phyloP scores from a whole-genome alignment of 495 filamentous ascomycete species.

The Neurospora sp. region DNA sequence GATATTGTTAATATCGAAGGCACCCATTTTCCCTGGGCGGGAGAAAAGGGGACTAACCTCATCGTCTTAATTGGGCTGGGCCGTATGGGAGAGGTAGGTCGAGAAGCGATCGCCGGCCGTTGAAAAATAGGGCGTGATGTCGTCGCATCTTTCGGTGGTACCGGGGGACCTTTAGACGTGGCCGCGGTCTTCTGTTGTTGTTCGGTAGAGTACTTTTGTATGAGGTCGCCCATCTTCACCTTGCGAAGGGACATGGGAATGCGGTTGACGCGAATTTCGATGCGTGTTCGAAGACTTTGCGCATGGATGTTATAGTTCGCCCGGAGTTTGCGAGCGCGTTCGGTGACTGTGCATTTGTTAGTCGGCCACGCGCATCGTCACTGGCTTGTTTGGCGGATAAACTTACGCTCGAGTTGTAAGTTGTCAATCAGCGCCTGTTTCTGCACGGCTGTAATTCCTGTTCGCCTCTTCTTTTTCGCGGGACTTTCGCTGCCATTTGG shows the following conservation, averaged over 20 bases:
- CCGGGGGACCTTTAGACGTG: constrained; percentile 15
- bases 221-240: constrained; percentile 73
- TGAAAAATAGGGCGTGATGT: constrained; percentile 8
- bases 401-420: constrained; percentile 81
- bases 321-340: constrained; percentile 82
- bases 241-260: constrained; percentile 74
- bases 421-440: constrained; percentile 91
- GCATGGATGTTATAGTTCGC: constrained; percentile 84
- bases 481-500: constrained; percentile 46
- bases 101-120: neutral
- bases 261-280: constrained; percentile 91
- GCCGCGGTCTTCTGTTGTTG: constrained; percentile 11
- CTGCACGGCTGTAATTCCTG: constrained; percentile 62
- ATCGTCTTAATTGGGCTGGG: constrained; percentile 41
- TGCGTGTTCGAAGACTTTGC: constrained; percentile 69
- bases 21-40: neutral
- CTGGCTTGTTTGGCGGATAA: neutral
- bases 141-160: constrained; percentile 25
- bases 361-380: neutral
- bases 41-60: constrained; percentile 41
- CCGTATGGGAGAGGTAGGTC: constrained; percentile 18
- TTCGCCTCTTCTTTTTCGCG: constrained; percentile 47
- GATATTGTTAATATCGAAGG: neutral
- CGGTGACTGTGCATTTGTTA: constrained; percentile 56
- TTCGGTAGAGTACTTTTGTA: constrained; percentile 34